These are phyloP conservation scores for Cardamine chenopodiifolia DNA, from an alignment of 345 rosid species.

Conservation along the genomic window DNA sequence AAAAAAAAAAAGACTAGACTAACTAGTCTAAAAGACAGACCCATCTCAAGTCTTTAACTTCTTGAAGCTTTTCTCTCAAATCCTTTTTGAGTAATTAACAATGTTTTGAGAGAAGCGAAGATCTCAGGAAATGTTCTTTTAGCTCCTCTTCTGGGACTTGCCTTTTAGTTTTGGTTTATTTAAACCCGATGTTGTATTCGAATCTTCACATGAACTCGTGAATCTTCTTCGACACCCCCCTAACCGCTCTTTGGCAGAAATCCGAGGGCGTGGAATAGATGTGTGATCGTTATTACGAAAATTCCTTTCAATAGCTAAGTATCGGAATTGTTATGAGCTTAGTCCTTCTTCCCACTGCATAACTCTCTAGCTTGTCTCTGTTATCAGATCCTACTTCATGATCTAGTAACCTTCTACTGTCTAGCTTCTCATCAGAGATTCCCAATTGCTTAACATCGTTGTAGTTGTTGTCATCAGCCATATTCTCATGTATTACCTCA, in stretches of 20 bases:
- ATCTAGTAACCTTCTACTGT: background rate
- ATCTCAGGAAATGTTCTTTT: too few species aligned
- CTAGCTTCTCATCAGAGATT: background rate
- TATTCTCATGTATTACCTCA: background rate
- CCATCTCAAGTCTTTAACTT: background rate
- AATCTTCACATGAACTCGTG: background rate
- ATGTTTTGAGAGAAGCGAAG: too few species aligned
- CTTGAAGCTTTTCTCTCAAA: background rate
- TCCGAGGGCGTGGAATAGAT: too few species aligned
- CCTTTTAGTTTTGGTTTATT: background rate
- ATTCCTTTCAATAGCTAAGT: too few species aligned
- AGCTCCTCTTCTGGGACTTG: background rate
- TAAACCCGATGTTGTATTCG: background rate
- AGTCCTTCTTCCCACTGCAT: background rate
- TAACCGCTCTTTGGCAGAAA: background rate
- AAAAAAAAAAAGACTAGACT: background rate
- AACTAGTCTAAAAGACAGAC: background rate
- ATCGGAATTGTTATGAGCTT: background rate
- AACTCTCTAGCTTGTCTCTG: background rate
- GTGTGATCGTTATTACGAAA: too few species aligned
- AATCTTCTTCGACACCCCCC: conserved; percentile 16
- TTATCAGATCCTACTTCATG: background rate
- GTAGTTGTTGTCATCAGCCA: background rate
- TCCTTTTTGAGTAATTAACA: too few species aligned
- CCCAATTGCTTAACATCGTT: background rate